These are phyloP conservation scores for Wickerhamiella spandovensis DNA, from an alignment of 805 yeast genomes.

Conservation along the genomic window DNA sequence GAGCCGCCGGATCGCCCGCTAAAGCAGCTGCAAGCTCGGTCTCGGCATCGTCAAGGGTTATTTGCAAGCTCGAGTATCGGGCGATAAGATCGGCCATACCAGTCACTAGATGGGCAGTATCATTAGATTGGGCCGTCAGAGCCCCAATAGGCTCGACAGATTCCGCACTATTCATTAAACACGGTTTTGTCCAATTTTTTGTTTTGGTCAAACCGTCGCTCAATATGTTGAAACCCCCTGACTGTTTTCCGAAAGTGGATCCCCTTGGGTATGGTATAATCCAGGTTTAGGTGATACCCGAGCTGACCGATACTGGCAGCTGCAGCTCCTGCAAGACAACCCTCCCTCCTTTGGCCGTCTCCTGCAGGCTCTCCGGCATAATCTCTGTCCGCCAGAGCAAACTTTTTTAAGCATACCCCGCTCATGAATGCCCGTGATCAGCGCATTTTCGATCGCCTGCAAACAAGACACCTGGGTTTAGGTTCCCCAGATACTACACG, in stretches of 20 bases:
- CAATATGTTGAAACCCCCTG: no score
- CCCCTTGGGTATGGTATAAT: no score
- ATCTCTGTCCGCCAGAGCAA: no score
- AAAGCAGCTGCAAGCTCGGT: background rate
- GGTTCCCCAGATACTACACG: slow-evolving; percentile 13
- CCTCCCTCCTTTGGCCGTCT: background rate
- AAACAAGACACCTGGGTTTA: slow-evolving; percentile 8
- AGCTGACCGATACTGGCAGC: no score
- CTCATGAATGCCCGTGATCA: background rate
- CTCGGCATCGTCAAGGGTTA: background rate
- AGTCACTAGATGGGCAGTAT: background rate
- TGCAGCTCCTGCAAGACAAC: no score
- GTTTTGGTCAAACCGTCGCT: no score
- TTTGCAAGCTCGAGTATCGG: background rate
- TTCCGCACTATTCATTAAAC: no score
- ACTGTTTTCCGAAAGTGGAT: no score
- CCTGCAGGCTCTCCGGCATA: no score
- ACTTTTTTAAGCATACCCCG: no score
- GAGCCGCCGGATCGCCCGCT: background rate
- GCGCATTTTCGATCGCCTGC: slow-evolving; percentile 8
- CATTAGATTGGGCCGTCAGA: background rate
- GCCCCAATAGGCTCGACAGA: background rate
- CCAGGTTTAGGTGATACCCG: no score
- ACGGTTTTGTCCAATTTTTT: no score
- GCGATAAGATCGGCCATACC: background rate